Conservation (phyloP, 805 yeast genomes). For the Scheffersomyces coipomensis region DNA sequence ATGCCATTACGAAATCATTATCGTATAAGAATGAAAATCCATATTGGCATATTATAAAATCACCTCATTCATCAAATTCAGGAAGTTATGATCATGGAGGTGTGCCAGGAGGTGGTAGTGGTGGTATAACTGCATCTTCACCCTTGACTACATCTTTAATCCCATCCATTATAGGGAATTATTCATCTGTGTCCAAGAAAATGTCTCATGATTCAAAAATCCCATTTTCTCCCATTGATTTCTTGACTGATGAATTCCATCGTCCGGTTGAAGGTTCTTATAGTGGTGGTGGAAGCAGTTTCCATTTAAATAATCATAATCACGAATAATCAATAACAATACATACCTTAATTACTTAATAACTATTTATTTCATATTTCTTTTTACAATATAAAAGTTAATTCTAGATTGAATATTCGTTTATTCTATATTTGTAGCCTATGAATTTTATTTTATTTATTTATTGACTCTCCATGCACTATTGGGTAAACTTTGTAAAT, state of each 20-base stretch:
- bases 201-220: conserved; percentile 32
- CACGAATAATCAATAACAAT: no score
- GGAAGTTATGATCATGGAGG: not conserved
- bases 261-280: not conserved
- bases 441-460: not conserved
- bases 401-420: no score
- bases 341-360: no score
- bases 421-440: no score
- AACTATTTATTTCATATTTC: no score
- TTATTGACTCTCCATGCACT: conserved; percentile 69
- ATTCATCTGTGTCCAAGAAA: conserved; percentile 34
- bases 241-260: conserved; percentile 28
- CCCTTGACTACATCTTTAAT: conserved; percentile 29
- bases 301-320: no score
- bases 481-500: conserved; percentile 70
- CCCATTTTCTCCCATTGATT: conserved; percentile 44
- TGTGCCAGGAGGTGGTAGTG: not conserved
- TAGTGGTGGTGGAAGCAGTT: not conserved
- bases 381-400: no score
- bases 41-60: not conserved
- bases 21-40: conserved; percentile 4
- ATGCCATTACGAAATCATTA: conserved; percentile 15
- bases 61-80: not conserved
- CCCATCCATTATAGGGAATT: conserved; percentile 40
- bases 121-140: not conserved